Evolutionary conservation across 2,329 filamentous ascomycete species (phyloP).

Genomic region (Penicillium sp.): DNA sequence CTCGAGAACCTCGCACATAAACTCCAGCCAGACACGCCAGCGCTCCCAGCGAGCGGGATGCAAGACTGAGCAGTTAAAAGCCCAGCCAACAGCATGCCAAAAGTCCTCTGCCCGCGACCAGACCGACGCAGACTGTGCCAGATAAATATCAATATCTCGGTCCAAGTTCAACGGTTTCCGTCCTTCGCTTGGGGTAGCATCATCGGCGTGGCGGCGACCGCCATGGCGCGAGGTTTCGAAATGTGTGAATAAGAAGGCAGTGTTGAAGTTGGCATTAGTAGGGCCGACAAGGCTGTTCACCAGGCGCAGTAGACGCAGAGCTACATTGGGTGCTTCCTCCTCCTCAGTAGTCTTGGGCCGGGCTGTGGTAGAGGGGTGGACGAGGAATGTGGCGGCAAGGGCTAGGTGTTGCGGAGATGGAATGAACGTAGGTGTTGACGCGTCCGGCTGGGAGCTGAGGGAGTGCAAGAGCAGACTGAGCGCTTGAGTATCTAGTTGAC

Average conservation of each 20-base stretch:
- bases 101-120: constrained; percentile 83
- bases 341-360: constrained; percentile 67
- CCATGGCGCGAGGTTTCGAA: constrained; percentile 41
- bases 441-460: constrained; percentile 38
- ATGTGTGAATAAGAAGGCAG: constrained; percentile 71
- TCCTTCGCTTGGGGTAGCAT: constrained; percentile 45
- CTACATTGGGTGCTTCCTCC: constrained; percentile 66
- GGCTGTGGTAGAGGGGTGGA: constrained; percentile 80
- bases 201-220: constrained; percentile 32
- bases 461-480: constrained; percentile 65
- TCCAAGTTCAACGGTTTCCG: constrained; percentile 60
- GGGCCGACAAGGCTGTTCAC: constrained; percentile 70
- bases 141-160: constrained; percentile 32
- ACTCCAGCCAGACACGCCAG: constrained; percentile 81
- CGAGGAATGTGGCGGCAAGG: constrained; percentile 77
- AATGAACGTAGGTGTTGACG: constrained; percentile 59
- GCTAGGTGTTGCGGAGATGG: constrained; percentile 76
- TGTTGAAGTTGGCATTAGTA: constrained; percentile 69
- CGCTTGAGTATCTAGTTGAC: constrained; percentile 58
- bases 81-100: constrained; percentile 89
- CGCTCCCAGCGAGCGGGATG: constrained; percentile 76
- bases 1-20: constrained; percentile 61
- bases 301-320: constrained; percentile 72
- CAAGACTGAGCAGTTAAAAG: constrained; percentile 82
- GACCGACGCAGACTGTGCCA: constrained; percentile 69